Conservation (phyloP, 1,284 basidiomycete genomes). For the Papiliotrema terrestris region DNA sequence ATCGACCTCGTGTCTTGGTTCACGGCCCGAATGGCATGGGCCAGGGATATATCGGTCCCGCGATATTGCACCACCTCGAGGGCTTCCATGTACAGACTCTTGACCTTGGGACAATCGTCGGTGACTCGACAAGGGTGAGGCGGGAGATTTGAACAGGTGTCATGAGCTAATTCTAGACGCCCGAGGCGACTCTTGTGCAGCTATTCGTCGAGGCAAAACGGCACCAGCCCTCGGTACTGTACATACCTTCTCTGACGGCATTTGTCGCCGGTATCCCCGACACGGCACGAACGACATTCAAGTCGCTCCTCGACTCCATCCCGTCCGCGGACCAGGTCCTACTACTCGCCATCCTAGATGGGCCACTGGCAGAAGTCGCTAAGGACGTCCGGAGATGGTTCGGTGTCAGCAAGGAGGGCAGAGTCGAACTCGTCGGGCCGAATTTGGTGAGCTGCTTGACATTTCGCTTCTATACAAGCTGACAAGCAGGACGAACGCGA, state of each 20-base stretch:
- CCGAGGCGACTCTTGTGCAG: constrained; percentile 90
- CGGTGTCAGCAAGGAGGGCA: constrained; percentile 69
- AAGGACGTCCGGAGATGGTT: constrained; percentile 89
- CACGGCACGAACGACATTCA: constrained; percentile 76
- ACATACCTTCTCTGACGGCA: constrained; percentile 81
- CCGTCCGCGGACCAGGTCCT: constrained; percentile 88
- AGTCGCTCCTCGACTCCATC: constrained; percentile 85
- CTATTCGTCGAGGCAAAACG: constrained; percentile 97
- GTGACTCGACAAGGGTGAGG: constrained; percentile 79
- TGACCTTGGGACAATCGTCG: constrained; percentile 82
- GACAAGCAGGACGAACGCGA: constrained; percentile 56
- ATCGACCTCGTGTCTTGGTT: constrained; percentile 83
- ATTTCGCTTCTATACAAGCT: background rate
- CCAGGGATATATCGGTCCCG: constrained; percentile 83
- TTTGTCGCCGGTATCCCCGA: constrained; percentile 87
- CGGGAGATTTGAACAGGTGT: background rate
- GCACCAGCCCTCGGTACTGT: constrained; percentile 92
- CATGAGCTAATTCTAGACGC: constrained; percentile 57
- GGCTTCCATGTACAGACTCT: constrained; percentile 93
- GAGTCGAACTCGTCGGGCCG: constrained; percentile 62
- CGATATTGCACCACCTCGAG: constrained; percentile 88
- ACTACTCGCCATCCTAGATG: constrained; percentile 83
- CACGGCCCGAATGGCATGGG: constrained; percentile 85
- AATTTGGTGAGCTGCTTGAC: too few species aligned
- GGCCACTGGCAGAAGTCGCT: constrained; percentile 66